Evolutionary conservation across 2,329 filamentous ascomycete species (phyloP), one percentile per base, ranked within the genome.

Genomic region (Colletotrichum lini): DNA sequence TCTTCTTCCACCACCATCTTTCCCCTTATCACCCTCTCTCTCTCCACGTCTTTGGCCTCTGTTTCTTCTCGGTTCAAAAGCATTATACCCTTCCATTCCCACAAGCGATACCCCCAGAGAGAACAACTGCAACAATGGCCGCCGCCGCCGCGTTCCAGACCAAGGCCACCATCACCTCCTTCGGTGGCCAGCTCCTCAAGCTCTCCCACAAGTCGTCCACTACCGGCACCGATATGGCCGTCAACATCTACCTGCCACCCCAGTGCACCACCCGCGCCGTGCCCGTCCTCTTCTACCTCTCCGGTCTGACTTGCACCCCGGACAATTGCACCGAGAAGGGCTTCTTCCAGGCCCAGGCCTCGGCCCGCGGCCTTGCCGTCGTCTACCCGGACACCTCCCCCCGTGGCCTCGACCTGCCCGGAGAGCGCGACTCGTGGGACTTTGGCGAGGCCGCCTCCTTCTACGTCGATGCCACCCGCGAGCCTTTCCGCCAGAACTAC

Each of bases 301-400:
- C 96, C 16, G 96, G 96, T 62, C 87, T 99, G 72, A 98, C 96
- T 72, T 99, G 96, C 87, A 96, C 95, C 1, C 95, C 94, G 45
- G 95, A 98, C 78, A 95, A 95, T 83, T 91, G 90, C 79, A 87
- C 92, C 42, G 90, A 95, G 78, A 92, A 93, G 80, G 96, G 95
- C 64, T 98, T 98, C 87, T 94, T 99, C 83, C 95, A 98, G 80
- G 90, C 93, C 77, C 89, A 90, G 73, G 96, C 96, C 58, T 89
- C 91, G 68, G 87, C 91, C 77, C 92, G 91, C 80, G 94, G 94
- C 78, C 93, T 99, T 80, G 96, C 96, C n/a, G 85, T 99, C 68
- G 89, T 98, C 65, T 98, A 95, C 84, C 96, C 96, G 1, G 96
- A 99, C 85, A 99, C 96, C 26, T 97, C 93, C 68, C 96, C 96